Percentiles rank a stretch among this genome's conserved stretches.
Evolutionary conservation across 306 rosid genomes (phyloP).

Genomic region (Dicorynia guianensis): DNA sequence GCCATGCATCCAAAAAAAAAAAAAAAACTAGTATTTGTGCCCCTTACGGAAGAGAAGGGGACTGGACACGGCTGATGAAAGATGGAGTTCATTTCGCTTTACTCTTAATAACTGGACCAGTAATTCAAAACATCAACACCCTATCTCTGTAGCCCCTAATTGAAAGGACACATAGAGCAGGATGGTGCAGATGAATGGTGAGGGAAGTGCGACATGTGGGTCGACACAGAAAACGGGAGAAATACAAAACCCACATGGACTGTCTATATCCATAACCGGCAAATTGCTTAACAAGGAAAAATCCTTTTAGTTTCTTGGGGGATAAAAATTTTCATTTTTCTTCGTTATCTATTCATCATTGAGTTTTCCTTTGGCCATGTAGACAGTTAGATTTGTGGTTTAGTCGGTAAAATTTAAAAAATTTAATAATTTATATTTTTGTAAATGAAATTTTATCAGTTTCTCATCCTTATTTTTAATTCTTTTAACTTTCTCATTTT

Average conservation of each 20-base stretch:
- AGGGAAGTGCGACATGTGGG: slow-evolving; percentile 58
- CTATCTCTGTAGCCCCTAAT: slow-evolving; percentile 11
- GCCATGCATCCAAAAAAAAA: too few relatives aligned
- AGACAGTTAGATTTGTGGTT: too few relatives aligned
- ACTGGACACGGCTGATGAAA: slow-evolving; percentile 36
- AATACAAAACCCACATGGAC: slow-evolving; percentile 62
- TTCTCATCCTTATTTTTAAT: slow-evolving; percentile 5
- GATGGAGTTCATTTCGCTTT: slow-evolving; percentile 21
- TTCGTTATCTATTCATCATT: slow-evolving; percentile 14
- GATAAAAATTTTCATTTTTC: not conserved
- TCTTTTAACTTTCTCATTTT: slow-evolving; percentile 1
- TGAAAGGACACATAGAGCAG: slow-evolving; percentile 43
- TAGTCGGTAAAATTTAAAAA: too few relatives aligned
- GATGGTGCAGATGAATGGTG: slow-evolving; percentile 47
- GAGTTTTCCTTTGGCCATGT: not conserved
- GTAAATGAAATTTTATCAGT: too few relatives aligned
- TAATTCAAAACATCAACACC: slow-evolving; percentile 29
- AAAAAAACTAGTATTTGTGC: slow-evolving; percentile 29
- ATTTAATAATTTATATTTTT: too few relatives aligned
- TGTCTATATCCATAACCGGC: slow-evolving; percentile 45
- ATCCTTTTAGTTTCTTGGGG: not conserved
- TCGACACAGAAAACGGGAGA: slow-evolving; percentile 50
- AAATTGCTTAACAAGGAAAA: not conserved
- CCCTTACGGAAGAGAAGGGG: slow-evolving; percentile 41
- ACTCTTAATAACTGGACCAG: slow-evolving; percentile 16